Percentiles rank a stretch among this genome's conserved stretches.
Evolutionary conservation across 495 filamentous ascomycete species (phyloP).

Genomic region (Geoglossum glabrum): DNA sequence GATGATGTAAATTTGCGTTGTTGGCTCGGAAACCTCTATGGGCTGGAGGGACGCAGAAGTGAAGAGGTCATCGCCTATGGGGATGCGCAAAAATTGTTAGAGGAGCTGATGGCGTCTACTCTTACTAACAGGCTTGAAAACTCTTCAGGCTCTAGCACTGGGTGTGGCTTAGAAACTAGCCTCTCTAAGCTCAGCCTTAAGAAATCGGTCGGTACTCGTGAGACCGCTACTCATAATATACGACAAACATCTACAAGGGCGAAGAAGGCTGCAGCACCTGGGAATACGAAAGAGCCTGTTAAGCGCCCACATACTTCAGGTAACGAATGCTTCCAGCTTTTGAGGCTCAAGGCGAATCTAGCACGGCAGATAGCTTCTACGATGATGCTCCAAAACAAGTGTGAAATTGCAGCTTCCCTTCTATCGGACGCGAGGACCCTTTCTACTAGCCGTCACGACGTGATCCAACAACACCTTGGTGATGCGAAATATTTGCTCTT

Average conservation of each 20-base stretch:
- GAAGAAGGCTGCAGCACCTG: neutral
- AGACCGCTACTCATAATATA: neutral
- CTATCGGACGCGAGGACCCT: conserved; percentile 28
- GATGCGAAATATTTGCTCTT: conserved; percentile 36
- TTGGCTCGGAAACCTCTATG: conserved; percentile 22
- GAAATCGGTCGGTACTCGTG: neutral
- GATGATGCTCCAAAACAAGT: conserved; percentile 33
- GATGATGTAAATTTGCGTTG: conserved; percentile 25
- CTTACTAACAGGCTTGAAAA: conserved; percentile 10
- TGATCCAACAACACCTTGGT: conserved; percentile 29
- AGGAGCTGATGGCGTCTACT: neutral
- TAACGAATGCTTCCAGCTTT: conserved; percentile 34
- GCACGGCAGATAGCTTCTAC: conserved; percentile 42
- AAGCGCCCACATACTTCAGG: conserved; percentile 14
- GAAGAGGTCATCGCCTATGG: conserved; percentile 26
- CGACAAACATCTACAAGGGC: neutral
- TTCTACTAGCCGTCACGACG: conserved; percentile 21
- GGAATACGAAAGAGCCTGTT: neutral
- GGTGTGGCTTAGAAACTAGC: conserved; percentile 4
- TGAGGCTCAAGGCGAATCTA: conserved; percentile 38
- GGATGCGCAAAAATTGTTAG: conserved; percentile 23
- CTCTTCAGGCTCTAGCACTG: conserved; percentile 10
- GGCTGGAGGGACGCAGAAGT: conserved; percentile 24
- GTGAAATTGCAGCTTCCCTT: conserved; percentile 27
- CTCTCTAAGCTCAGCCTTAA: conserved; percentile 1